These are phyloP conservation scores for Plasmodium falciparum DNA, from an alignment of 169 alveolate genomes.

Conservation along the genomic window DNA sequence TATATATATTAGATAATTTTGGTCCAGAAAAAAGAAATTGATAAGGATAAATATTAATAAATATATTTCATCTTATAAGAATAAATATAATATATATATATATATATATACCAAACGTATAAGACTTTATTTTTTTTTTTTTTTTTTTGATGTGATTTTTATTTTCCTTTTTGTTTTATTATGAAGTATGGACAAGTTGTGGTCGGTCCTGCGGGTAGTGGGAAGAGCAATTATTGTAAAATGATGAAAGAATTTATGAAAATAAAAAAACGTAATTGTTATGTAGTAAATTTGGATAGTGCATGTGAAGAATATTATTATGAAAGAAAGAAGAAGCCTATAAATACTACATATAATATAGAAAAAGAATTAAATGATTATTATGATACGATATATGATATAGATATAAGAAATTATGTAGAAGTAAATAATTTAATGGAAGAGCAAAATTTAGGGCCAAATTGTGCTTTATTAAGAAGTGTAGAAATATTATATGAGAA, in stretches of 20 bases:
- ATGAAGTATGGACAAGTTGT: slow-evolving; percentile 95
- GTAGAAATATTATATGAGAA: slow-evolving; percentile 95
- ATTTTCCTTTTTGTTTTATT: neutral
- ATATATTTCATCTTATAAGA: no score
- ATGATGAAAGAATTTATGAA: slow-evolving; percentile 93
- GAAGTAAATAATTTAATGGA: slow-evolving; percentile 94
- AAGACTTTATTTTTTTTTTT: neutral
- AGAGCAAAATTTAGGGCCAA: slow-evolving; percentile 96
- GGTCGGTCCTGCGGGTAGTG: slow-evolving; percentile 99
- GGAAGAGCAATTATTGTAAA: slow-evolving; percentile 97
- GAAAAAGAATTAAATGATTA: slow-evolving; percentile 83
- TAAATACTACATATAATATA: slow-evolving; percentile 87
- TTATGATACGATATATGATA: slow-evolving; percentile 86
- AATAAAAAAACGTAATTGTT: slow-evolving; percentile 90
- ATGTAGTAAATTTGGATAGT: slow-evolving; percentile 97
- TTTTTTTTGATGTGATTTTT: neutral
- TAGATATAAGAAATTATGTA: slow-evolving; percentile 97
- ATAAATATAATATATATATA: no score
- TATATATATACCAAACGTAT: no score
- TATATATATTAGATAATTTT: no score
- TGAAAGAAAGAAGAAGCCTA: slow-evolving; percentile 76
- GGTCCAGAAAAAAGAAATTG: no score
- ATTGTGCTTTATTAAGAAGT: slow-evolving; percentile 97
- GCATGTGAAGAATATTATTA: slow-evolving; percentile 94
- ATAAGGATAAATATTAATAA: no score